phyloP scores from a whole-genome alignment of 2,329 filamentous ascomycete genomes.

The Nothopassalora personata region DNA sequence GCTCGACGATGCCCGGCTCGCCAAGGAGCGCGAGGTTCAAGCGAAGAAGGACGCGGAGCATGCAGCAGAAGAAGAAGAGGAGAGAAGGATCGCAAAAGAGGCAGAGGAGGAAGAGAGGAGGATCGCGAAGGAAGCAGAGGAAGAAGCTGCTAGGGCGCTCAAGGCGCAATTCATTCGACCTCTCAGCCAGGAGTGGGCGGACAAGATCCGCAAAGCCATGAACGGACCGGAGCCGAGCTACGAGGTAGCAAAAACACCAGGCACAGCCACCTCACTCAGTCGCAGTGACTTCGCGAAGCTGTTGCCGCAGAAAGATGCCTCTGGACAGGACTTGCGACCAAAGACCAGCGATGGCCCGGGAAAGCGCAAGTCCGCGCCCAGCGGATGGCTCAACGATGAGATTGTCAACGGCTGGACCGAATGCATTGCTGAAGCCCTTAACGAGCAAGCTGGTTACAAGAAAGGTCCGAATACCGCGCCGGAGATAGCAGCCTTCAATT shows the following conservation, averaged over 20 bases:
- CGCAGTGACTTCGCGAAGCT: conserved; percentile 57
- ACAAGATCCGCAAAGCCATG: conserved; percentile 35
- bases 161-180: conserved; percentile 20
- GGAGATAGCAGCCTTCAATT: conserved; percentile 58
- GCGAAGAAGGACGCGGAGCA: conserved; percentile 3
- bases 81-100: not conserved
- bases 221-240: conserved; percentile 8
- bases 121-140: conserved; percentile 3
- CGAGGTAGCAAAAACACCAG: not conserved
- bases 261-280: not conserved
- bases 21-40: conserved; percentile 3
- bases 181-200: conserved; percentile 38
- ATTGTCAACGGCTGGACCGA: conserved; percentile 63
- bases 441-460: conserved; percentile 50
- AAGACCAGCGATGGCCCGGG: not conserved
- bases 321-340: not conserved
- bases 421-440: conserved; percentile 53
- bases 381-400: conserved; percentile 70
- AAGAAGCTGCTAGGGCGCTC: conserved; percentile 7
- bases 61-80: conserved; percentile 1
- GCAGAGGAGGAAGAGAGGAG: conserved; percentile 5
- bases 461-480: conserved; percentile 47
- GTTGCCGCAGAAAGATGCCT: conserved; percentile 36
- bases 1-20: not conserved
- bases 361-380: conserved; percentile 1